Evolutionary conservation across 805 yeast genomes (phyloP).

Genomic region (Monosporozyma siamensis): DNA sequence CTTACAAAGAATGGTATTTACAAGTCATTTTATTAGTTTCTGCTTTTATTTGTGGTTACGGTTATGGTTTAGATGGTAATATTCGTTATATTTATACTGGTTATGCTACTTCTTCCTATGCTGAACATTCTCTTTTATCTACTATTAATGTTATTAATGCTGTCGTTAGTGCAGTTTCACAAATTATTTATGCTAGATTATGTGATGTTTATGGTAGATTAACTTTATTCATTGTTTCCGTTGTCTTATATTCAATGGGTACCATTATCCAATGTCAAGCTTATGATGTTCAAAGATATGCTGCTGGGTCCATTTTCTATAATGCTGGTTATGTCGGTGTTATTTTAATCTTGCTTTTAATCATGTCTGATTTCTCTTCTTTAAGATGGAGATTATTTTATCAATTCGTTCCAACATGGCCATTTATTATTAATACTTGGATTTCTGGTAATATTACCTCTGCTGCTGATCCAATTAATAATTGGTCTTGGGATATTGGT

Average conservation of each 20-base stretch:
- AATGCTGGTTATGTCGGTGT: slow-evolving; percentile 55
- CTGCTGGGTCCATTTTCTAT: slow-evolving; percentile 46
- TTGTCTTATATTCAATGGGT: slow-evolving; percentile 46
- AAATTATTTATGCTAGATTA: slow-evolving; percentile 46
- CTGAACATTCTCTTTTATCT: slow-evolving; percentile 41
- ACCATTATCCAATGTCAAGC: slow-evolving; percentile 51
- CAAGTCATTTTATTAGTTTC: slow-evolving; percentile 35
- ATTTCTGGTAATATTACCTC: slow-evolving; percentile 50
- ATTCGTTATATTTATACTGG: slow-evolving; percentile 40
- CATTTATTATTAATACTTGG: slow-evolving; percentile 74
- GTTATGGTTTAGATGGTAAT: slow-evolving; percentile 46
- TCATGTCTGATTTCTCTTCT: slow-evolving; percentile 57
- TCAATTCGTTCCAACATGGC: slow-evolving; percentile 59
- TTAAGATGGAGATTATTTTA: slow-evolving; percentile 62
- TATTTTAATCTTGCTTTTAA: slow-evolving; percentile 44
- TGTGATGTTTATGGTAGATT: slow-evolving; percentile 50
- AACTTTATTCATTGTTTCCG: slow-evolving; percentile 37
- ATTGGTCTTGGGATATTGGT: slow-evolving; percentile 70
- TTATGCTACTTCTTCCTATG: slow-evolving; percentile 42
- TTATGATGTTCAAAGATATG: slow-evolving; percentile 41
- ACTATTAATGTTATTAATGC: slow-evolving; percentile 44
- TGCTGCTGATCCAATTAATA: slow-evolving; percentile 26
- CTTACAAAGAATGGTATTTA: slow-evolving; percentile 31
- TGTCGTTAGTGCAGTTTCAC: slow-evolving; percentile 50
- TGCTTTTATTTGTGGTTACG: slow-evolving; percentile 43